Conservation (phyloP, 139 green algal genomes). For the Chlamydomonas eustigma region DNA sequence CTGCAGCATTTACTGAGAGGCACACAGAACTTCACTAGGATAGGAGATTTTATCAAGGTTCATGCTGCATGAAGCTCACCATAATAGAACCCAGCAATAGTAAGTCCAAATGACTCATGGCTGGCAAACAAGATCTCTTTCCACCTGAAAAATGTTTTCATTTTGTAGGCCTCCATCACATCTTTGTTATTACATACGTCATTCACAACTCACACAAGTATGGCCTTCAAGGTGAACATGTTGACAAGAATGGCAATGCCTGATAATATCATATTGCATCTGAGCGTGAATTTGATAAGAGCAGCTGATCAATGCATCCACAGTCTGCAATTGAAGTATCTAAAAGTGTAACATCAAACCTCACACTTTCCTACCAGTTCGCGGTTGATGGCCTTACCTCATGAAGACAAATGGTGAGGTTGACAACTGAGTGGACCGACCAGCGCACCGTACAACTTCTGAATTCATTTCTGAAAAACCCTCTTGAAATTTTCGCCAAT, state of each 20-base stretch:
- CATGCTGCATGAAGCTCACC: not conserved
- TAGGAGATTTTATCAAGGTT: not conserved
- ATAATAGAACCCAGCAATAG: constrained; percentile 12
- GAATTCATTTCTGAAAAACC: not conserved
- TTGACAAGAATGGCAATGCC: too few species aligned
- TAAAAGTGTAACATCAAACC: too few species aligned
- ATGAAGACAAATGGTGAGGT: constrained; percentile 2
- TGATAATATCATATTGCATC: too few species aligned
- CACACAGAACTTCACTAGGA: not conserved
- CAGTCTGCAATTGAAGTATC: too few species aligned
- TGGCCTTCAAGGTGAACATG: too few species aligned
- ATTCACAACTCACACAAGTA: too few species aligned
- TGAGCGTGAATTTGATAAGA: too few species aligned
- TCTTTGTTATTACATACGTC: too few species aligned
- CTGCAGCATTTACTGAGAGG: too few species aligned
- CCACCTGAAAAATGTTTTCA: not conserved
- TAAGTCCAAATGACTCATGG: constrained; percentile 6
- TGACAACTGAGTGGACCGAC: not conserved
- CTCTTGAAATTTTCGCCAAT: not conserved
- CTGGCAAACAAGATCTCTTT: constrained; percentile 9
- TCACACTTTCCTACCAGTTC: too few species aligned
- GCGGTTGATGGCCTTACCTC: not conserved
- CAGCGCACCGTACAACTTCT: not conserved
- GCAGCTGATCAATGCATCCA: too few species aligned
- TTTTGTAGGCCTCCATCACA: too few species aligned